Percentiles rank a stretch among this genome's conserved stretches.
Conservation (phyloP, 768 basidiomycete species). For the Butyriboletus loyo region DNA sequence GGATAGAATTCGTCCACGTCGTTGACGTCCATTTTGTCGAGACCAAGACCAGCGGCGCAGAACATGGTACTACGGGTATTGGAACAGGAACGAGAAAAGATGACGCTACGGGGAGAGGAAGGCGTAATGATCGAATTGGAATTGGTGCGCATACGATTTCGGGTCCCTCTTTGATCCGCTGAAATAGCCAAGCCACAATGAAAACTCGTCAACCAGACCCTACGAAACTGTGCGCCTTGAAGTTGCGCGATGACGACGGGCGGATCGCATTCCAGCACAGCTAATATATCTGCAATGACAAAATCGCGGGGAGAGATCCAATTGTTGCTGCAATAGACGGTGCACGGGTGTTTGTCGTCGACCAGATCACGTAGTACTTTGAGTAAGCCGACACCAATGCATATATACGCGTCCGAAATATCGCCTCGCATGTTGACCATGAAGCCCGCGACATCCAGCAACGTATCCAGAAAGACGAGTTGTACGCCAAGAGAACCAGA, state of each 20-base stretch:
- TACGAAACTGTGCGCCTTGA: slow-evolving; percentile 57
- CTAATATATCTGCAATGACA: slow-evolving; percentile 52
- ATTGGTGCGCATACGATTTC: slow-evolving; percentile 21
- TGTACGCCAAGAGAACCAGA: slow-evolving; percentile 43
- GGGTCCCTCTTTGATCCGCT: slow-evolving; percentile 11
- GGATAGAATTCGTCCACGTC: slow-evolving; percentile 3
- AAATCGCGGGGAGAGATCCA: slow-evolving; percentile 43
- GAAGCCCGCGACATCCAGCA: slow-evolving; percentile 71
- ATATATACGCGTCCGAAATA: slow-evolving; percentile 58
- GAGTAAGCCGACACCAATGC: slow-evolving; percentile 50
- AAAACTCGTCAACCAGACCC: slow-evolving; percentile 49
- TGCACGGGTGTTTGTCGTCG: slow-evolving; percentile 41
- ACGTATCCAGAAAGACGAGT: slow-evolving; percentile 61
- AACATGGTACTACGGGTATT: slow-evolving; percentile 19
- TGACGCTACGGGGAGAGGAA: slow-evolving; percentile 25
- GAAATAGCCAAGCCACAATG: slow-evolving; percentile 43
- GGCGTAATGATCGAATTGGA: slow-evolving; percentile 29
- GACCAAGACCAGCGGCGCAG: background rate
- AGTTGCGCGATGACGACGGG: slow-evolving; percentile 51
- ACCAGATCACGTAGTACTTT: slow-evolving; percentile 44
- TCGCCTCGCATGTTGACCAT: slow-evolving; percentile 56
- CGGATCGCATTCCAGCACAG: slow-evolving; percentile 38
- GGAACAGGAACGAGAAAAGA: slow-evolving; percentile 28
- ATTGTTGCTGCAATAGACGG: slow-evolving; percentile 48
- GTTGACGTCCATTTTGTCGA: slow-evolving; percentile 13